Percentiles rank a stretch among this genome's conserved stretches.
phyloP scores from a whole-genome alignment of 192 early-diverging fungal species.

The Entophlyctis luteolus region DNA sequence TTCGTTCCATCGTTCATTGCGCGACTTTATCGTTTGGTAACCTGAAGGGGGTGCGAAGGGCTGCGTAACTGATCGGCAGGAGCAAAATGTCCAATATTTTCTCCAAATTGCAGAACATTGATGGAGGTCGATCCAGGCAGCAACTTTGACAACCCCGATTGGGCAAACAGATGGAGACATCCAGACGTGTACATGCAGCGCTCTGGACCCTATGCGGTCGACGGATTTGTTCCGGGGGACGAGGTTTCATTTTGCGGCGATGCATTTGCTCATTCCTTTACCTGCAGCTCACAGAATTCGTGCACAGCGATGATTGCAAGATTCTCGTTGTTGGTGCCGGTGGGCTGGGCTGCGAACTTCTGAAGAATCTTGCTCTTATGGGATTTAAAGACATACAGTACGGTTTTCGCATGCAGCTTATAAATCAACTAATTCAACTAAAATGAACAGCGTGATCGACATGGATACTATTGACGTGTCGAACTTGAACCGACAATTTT shows the following conservation, averaged over 20 bases:
- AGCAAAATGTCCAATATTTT: too few relatives aligned
- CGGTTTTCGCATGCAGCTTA: too few relatives aligned
- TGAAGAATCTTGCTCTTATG: conserved; percentile 88
- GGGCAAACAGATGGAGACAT: conserved; percentile 43
- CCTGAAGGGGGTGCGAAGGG: too few relatives aligned
- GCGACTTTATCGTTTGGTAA: too few relatives aligned
- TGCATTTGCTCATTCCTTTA: background rate
- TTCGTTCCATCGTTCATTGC: too few relatives aligned
- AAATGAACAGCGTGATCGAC: conserved; percentile 66
- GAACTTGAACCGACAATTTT: conserved; percentile 96
- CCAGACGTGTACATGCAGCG: conserved; percentile 49
- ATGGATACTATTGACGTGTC: conserved; percentile 98
- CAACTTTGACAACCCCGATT: conserved; percentile 13
- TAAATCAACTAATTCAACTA: background rate
- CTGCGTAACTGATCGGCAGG: too few relatives aligned
- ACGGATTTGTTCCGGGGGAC: conserved; percentile 47
- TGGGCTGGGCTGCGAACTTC: conserved; percentile 96
- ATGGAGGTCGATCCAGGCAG: too few relatives aligned
- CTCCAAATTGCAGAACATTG: too few relatives aligned
- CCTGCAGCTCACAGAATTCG: conserved; percentile 36
- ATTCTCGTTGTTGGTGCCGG: conserved; percentile 64
- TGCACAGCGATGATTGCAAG: conserved; percentile 41
- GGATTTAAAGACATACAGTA: conserved; percentile 80
- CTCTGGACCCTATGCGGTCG: conserved; percentile 45
- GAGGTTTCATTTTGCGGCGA: conserved; percentile 35